Base-by-base conservation (phyloP, 2,329 filamentous ascomycete genomes). In the Fusarium heterosporum region DNA sequence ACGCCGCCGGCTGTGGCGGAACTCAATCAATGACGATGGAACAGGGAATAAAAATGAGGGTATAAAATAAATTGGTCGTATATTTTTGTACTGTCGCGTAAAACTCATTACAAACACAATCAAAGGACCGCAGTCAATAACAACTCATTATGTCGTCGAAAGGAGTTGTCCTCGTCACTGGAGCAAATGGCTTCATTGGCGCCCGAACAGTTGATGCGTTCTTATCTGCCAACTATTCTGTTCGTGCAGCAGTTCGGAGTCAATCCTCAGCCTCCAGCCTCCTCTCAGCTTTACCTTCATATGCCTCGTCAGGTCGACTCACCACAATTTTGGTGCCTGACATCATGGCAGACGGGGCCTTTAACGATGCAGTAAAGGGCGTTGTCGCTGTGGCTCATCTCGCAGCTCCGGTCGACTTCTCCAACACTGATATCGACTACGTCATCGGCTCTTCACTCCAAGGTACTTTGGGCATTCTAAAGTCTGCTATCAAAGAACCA, bases 161-260 rank as follows among this genome's bases (percentile, higher is more conserved):
- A 14, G 57, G 39, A 2, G 16, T 62, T 4, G 60, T 49, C 26
- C 60, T 63, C 5, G 57, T 63, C 28, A 63, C 60, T 1, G 60
- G 60, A 11, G 60, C 57, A 1, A 63, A 63, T 49, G 60, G 60
- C 8, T 63, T 63, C 17, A 63, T 63, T 9, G 60, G 60, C 1
- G 60, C 57, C 6, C 60, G 50, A 1, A 63, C 57, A 0, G 57
- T 62, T 22, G 57, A 62, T 25, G 60, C 60, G 2, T 63, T 63
- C 43, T 58, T 63, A 6, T 8, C 14, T 14, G 42, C 43, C 10
- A 55, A 36, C 16, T 63, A 63, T 17, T 45, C 28, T 6, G 58
- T 63, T 6, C 60, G 60, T 0, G 60, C 57, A 3, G 50, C 43
- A 6, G 57, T 63, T 3, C 50, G 60, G 49, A 56, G 32, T 14